phyloP scores from a whole-genome alignment of 805 yeast species.

The Yamadazyma endophytica region DNA sequence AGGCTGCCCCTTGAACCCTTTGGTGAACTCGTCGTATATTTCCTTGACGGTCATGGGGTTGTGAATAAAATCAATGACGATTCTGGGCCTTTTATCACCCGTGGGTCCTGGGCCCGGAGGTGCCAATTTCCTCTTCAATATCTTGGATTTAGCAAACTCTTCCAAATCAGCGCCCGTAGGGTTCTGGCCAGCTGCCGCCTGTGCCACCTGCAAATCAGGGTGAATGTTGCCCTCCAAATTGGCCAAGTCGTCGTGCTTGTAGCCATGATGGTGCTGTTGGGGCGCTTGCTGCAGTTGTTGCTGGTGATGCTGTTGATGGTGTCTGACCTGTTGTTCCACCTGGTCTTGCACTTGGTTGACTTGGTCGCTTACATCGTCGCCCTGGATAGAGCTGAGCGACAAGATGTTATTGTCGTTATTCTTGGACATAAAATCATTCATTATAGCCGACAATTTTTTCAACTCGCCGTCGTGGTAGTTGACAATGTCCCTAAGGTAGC shows the following conservation, averaged over 20 bases:
- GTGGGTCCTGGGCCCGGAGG: neutral
- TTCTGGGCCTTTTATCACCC: conserved; percentile 29
- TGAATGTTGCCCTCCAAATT: conserved; percentile 34
- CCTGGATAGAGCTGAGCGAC: conserved; percentile 14
- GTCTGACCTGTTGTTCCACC: conserved; percentile 18
- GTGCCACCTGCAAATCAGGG: conserved; percentile 30
- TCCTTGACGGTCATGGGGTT: conserved; percentile 43
- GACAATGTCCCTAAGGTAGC: conserved; percentile 30
- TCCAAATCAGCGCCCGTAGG: conserved; percentile 1
- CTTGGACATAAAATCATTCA: conserved; percentile 29
- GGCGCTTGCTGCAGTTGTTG: conserved; percentile 10
- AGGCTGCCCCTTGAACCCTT: conserved; percentile 41
- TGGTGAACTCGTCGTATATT: conserved; percentile 41
- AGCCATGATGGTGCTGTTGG: conserved; percentile 1
- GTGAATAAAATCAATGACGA: conserved; percentile 36
- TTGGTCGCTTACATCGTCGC: conserved; percentile 13
- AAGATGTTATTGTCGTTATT: conserved; percentile 24
- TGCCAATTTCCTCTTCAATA: conserved; percentile 4
- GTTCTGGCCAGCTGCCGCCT: conserved; percentile 15
- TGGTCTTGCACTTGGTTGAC: conserved; percentile 18
- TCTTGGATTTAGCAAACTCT: conserved; percentile 5
- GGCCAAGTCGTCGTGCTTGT: conserved; percentile 10
- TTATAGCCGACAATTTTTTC: conserved; percentile 32
- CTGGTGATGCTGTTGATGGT: conserved; percentile 8
- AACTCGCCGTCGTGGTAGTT: conserved; percentile 35